Conservation (phyloP, 306 rosid genomes). For the Cucurbita maxima region DNA sequence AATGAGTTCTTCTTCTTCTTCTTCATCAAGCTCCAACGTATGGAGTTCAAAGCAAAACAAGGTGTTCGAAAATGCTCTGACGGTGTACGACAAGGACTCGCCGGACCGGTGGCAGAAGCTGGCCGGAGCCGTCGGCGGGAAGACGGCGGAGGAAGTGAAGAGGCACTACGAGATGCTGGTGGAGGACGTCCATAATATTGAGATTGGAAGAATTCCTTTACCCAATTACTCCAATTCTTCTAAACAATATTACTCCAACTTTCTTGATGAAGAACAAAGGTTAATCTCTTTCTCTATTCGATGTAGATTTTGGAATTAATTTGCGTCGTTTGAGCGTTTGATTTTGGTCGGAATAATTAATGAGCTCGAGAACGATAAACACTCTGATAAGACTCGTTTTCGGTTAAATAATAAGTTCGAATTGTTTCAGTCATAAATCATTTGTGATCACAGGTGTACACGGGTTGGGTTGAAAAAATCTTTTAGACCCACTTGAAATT, state of each 20-base stretch:
- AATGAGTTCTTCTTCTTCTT: not conserved
- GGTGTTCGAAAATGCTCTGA: constrained; percentile 64
- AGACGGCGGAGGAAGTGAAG: constrained; percentile 59
- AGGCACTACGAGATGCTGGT: constrained; percentile 51
- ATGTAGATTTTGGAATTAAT: not conserved
- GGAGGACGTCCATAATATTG: constrained; percentile 49
- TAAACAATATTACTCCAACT: constrained; percentile 9
- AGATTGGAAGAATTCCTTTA: constrained; percentile 49
- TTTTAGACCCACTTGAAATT: too few relatives aligned
- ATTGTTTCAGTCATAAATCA: too few relatives aligned
- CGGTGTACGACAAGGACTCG: constrained; percentile 37
- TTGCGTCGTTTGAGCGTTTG: not conserved
- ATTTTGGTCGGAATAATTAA: not conserved
- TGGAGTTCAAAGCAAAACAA: constrained; percentile 72
- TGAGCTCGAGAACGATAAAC: not conserved
- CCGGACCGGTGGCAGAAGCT: constrained; percentile 62
- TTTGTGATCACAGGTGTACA: too few relatives aligned
- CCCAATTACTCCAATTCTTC: constrained; percentile 35
- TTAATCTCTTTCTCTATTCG: not conserved
- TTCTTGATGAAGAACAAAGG: constrained; percentile 43
- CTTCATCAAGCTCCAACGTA: constrained; percentile 19
- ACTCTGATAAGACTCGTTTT: too few relatives aligned
- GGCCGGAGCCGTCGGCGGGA: constrained; percentile 71
- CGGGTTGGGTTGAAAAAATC: too few relatives aligned
- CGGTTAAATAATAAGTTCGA: too few relatives aligned